phyloP scores from a whole-genome alignment of 1,284 basidiomycete species.

The Fomitiporia mediterranea region DNA sequence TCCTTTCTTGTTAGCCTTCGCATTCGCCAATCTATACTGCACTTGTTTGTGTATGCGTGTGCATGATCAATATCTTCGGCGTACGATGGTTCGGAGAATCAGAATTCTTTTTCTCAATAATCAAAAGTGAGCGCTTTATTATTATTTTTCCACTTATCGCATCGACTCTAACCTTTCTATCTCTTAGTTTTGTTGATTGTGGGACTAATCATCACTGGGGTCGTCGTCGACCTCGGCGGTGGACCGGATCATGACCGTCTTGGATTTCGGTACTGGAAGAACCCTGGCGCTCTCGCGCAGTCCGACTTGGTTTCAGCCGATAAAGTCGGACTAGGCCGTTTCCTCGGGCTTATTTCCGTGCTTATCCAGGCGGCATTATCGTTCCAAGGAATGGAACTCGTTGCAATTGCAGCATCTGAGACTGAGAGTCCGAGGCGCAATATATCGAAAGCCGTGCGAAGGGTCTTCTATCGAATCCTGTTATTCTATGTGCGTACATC shows the following conservation, averaged over 20 bases:
- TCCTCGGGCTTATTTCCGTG: slow-evolving; percentile 63
- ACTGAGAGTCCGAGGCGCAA: slow-evolving; percentile 72
- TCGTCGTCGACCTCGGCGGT: slow-evolving; percentile 70
- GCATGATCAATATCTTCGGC: slow-evolving; percentile 72
- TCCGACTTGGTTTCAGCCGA: slow-evolving; percentile 41
- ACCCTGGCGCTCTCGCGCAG: slow-evolving; percentile 58
- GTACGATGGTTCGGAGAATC: slow-evolving; percentile 69
- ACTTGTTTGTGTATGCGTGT: slow-evolving; percentile 53
- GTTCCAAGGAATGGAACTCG: slow-evolving; percentile 79
- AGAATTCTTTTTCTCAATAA: slow-evolving; percentile 59
- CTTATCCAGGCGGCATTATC: slow-evolving; percentile 80
- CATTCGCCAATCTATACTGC: slow-evolving; percentile 62
- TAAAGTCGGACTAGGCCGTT: slow-evolving; percentile 45
- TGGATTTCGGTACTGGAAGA: slow-evolving; percentile 70
- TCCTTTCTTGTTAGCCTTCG: slow-evolving; percentile 31
- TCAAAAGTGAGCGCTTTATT: slow-evolving; percentile 61
- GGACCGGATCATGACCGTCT: slow-evolving; percentile 52
- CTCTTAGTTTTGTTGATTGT: slow-evolving; percentile 50
- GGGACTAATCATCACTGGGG: slow-evolving; percentile 56
- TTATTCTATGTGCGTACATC: slow-evolving; percentile 73
- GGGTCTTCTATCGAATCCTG: slow-evolving; percentile 77
- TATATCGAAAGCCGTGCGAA: slow-evolving; percentile 73
- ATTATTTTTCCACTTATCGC: neutral
- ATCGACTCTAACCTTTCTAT: neutral
- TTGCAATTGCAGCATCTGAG: slow-evolving; percentile 74